Base-by-base conservation (phyloP, 2,329 filamentous ascomycete species). In the Massarina eburnea region DNA sequence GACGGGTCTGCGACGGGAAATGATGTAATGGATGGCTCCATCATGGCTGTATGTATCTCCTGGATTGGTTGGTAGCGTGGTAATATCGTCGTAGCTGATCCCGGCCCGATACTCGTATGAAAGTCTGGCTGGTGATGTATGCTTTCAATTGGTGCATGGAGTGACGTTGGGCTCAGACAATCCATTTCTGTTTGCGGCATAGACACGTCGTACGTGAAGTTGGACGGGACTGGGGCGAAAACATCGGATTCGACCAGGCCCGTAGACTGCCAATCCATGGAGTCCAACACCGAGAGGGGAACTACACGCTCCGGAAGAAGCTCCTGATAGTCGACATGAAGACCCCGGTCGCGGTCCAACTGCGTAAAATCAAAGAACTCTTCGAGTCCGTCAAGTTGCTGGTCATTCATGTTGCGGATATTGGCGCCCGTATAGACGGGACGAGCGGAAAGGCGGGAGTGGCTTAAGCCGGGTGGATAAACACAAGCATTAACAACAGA, bases 361-460 rank as follows among this genome's bases (percentile, higher is more conserved):
- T 52, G 54, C n/a, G 55, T 52, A 48, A 68, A 68, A 45, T 68
- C 66, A 45, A 68, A 68, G 55, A 68, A 68, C 32, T 67, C 66
- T 21, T 67, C 56, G 43, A 68, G 32, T 39, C 46, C 54, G 43
- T 61, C 57, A 37, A 48, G 39, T 32, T 48, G 39, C 39, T 50
- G 36, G 38, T 35, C 26, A 10, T 45, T 44, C 60, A 62, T 62
- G 18, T 22, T 48, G 49, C 35, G 17, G 19, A 20, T 24, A 26
- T 19, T 14, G 21, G 21, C 24, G 15, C 22, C 18, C 26, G 24
- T 29, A 22, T 41, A 26, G 27, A 14, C 27, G 27, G 27, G 27
- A 30, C 38, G 27, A 34, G 35, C 44, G 29, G 39, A 22, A 41
- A 14, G 27, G 39, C 41, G 37, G 39, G 19, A 44, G 49, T 43